phyloP scores from a whole-genome alignment of 2,329 filamentous ascomycete genomes.

The Albifimbria verrucaria region DNA sequence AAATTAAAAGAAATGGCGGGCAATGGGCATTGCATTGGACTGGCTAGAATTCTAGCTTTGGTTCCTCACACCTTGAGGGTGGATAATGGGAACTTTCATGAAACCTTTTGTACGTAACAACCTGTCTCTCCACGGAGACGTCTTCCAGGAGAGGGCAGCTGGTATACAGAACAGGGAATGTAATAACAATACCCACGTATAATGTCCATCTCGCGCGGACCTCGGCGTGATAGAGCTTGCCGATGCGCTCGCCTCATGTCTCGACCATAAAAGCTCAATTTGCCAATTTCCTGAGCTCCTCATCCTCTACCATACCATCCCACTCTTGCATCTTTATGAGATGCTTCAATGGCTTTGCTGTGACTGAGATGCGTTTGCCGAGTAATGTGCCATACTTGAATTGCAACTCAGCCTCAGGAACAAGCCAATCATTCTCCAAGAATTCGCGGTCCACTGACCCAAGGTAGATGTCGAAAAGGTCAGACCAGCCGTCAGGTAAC shows the following conservation, averaged over 20 bases:
- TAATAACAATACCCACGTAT: conserved; percentile 3
- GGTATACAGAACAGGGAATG: conserved; percentile 3
- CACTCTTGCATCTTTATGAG: conserved; percentile 12
- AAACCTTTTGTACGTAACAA: conserved; percentile 4
- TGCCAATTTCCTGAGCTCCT: conserved; percentile 9
- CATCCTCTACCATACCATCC: conserved; percentile 2
- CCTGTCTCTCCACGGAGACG: neutral
- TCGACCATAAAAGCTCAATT: no score
- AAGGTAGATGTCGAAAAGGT: conserved; percentile 15
- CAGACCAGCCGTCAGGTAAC: conserved; percentile 11
- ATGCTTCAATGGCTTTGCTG: conserved; percentile 9
- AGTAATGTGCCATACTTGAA: conserved; percentile 13
- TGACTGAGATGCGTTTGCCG: conserved; percentile 17
- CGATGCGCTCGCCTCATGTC: no score
- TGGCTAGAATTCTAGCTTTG: conserved; percentile 21
- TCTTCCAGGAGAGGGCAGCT: neutral
- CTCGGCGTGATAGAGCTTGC: no score
- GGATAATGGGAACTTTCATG: conserved; percentile 4
- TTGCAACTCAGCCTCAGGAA: conserved; percentile 9
- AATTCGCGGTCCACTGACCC: conserved; percentile 18
- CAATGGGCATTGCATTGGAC: conserved; percentile 25
- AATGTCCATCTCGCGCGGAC: no score
- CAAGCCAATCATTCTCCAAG: conserved; percentile 16
- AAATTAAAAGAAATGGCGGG: conserved; percentile 18
- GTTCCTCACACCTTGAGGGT: conserved; percentile 5